Evolutionary conservation across 345 rosid genomes (phyloP).

Genomic region (Sisymbrium irio): DNA sequence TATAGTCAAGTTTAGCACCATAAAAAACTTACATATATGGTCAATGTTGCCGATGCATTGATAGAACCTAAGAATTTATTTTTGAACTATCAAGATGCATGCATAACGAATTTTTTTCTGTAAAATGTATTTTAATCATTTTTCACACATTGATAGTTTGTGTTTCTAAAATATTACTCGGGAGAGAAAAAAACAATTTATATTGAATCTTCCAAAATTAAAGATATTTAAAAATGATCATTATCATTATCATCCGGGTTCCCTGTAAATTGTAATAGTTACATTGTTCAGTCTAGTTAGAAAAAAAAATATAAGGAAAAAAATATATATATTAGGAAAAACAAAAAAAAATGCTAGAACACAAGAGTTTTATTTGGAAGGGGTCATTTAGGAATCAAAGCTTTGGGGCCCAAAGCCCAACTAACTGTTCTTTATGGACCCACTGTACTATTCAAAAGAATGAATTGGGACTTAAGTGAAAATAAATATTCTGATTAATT

Average conservation of each 20-base stretch:
- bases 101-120: background rate
- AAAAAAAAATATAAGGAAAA: too few species aligned
- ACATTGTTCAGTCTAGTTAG: too few species aligned
- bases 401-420: constrained; percentile 16
- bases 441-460: constrained; percentile 3
- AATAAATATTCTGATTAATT: background rate
- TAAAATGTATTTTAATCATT: background rate
- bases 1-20: background rate
- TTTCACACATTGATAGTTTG: background rate
- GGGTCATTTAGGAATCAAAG: constrained; percentile 1
- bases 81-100: background rate
- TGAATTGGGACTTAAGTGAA: constrained; percentile 7
- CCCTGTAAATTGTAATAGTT: background rate
- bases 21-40: background rate
- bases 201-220: background rate
- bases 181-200: background rate
- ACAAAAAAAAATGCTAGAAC: background rate
- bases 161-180: background rate
- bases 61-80: background rate
- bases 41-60: background rate
- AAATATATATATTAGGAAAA: too few species aligned
- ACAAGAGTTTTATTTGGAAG: background rate
- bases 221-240: background rate
- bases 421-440: constrained; percentile 15
- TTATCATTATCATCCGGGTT: background rate